A percentile compares a stretch with the other conserved stretches of the same genome.
phyloP scores from a whole-genome alignment of 768 basidiomycete species.

The Boletus tomentosulus region DNA sequence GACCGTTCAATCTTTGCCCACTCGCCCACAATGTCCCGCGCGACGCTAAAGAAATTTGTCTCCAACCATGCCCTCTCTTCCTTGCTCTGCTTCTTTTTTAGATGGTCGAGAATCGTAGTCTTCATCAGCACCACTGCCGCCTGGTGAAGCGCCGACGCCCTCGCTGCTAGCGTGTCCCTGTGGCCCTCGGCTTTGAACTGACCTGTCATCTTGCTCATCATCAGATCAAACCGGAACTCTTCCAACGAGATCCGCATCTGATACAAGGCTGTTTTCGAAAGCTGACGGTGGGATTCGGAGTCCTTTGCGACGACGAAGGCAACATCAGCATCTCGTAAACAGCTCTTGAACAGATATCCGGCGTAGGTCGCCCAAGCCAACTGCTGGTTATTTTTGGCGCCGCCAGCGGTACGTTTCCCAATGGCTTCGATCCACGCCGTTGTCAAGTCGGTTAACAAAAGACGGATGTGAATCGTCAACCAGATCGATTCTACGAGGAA shows the following conservation, averaged over 20 bases:
- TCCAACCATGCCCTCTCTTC: conserved; percentile 38
- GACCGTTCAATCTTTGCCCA: conserved; percentile 42
- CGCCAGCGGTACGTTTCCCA: conserved; percentile 11
- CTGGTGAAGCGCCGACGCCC: conserved; percentile 13
- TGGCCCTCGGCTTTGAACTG: conserved; percentile 13
- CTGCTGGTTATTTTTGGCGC: conserved; percentile 26
- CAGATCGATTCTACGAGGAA: conserved; percentile 61
- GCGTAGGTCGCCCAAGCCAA: conserved; percentile 46
- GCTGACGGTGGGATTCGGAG: conserved; percentile 52
- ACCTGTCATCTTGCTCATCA: conserved; percentile 25
- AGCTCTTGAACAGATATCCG: conserved; percentile 44
- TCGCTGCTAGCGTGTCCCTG: conserved; percentile 19
- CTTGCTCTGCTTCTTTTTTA: conserved; percentile 21
- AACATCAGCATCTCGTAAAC: conserved; percentile 42
- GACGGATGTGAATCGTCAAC: conserved; percentile 49
- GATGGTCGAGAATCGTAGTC: conserved; percentile 4
- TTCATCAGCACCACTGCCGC: conserved; percentile 4
- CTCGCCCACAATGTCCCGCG: conserved; percentile 39
- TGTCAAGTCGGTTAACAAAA: conserved; percentile 46
- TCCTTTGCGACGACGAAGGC: conserved; percentile 44
- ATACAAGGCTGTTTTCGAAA: conserved; percentile 42
- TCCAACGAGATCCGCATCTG: conserved; percentile 46
- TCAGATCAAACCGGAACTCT: conserved; percentile 45
- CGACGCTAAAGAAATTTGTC: conserved; percentile 38
- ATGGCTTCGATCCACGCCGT: conserved; percentile 38